phyloP scores from a whole-genome alignment of 306 rosid species.

The Acacia melanoxylon region DNA sequence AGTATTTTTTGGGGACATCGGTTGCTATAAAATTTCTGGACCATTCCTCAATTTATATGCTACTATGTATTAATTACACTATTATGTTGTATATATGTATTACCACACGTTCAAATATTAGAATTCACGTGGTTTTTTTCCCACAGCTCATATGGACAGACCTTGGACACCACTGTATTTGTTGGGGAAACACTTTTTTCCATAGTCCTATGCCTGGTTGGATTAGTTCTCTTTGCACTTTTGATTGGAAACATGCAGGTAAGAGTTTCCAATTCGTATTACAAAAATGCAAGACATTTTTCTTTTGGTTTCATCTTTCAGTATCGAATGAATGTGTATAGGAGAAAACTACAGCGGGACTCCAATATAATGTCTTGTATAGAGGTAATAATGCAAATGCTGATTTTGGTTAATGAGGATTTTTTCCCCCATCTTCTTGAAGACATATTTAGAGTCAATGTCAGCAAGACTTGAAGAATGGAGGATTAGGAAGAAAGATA shows the following conservation, averaged over 20 bases:
- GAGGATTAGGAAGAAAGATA: conserved; percentile 80
- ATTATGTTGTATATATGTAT: not conserved
- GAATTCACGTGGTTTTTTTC: not conserved
- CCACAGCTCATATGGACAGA: conserved; percentile 74
- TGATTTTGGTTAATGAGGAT: conserved; percentile 18
- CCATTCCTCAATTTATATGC: not conserved
- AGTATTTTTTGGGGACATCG: not conserved
- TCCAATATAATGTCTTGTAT: not conserved
- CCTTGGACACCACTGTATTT: conserved; percentile 69
- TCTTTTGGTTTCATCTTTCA: not conserved
- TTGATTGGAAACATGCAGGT: conserved; percentile 97
- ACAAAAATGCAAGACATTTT: not conserved
- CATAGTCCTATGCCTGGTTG: conserved; percentile 61
- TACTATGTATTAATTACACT: not conserved
- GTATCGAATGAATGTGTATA: not conserved
- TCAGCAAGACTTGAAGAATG: conserved; percentile 80
- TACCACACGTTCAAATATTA: not conserved
- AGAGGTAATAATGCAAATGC: conserved; percentile 12
- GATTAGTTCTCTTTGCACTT: conserved; percentile 65
- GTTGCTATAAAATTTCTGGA: not conserved
- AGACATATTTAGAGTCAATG: conserved; percentile 83
- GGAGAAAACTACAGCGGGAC: not conserved
- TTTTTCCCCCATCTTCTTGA: conserved; percentile 22
- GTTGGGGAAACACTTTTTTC: conserved; percentile 73
- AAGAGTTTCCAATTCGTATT: not conserved